Percentiles rank a stretch among this genome's conserved stretches.
phyloP scores from a whole-genome alignment of 192 early-diverging fungal species.

The Coemansia sp. region DNA sequence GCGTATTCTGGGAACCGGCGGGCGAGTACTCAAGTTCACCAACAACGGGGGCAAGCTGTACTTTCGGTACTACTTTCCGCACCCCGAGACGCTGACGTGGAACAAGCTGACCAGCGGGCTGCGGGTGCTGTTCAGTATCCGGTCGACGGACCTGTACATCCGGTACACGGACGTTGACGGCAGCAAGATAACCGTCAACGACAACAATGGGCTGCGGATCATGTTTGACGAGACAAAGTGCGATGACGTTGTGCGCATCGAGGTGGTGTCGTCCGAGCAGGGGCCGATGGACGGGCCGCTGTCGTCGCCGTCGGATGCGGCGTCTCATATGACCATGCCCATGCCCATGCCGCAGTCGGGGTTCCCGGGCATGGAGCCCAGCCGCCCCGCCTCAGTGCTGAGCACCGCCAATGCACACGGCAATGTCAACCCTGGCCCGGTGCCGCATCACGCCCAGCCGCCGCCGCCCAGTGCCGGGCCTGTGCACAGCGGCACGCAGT shows the following conservation, averaged over 20 bases:
- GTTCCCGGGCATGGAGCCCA: constrained; percentile 36
- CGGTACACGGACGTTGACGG: constrained; percentile 33
- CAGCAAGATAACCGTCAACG: constrained; percentile 33
- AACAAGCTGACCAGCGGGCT: constrained; percentile 30
- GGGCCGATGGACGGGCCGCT: not conserved
- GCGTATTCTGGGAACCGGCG: constrained; percentile 26
- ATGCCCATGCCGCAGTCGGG: constrained; percentile 40
- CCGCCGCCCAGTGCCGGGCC: constrained; percentile 7
- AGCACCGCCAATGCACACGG: constrained; percentile 22
- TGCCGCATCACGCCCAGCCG: constrained; percentile 12
- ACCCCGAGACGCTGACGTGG: constrained; percentile 34
- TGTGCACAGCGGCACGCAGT: constrained; percentile 5
- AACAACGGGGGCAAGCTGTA: constrained; percentile 42
- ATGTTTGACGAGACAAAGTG: constrained; percentile 40
- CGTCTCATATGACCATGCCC: constrained; percentile 22
- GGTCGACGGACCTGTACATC: constrained; percentile 22
- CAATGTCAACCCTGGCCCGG: constrained; percentile 12
- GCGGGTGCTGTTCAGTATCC: constrained; percentile 34
- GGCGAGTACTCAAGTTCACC: constrained; percentile 47
- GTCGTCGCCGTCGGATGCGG: not conserved
- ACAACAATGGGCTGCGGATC: constrained; percentile 36
- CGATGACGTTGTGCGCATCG: constrained; percentile 30
- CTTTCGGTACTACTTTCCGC: constrained; percentile 43
- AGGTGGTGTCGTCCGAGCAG: constrained; percentile 19
- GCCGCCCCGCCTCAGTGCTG: constrained; percentile 20